Conservation (phyloP, 140 eudicot genomes). For the Ambrosia hybrid region DNA sequence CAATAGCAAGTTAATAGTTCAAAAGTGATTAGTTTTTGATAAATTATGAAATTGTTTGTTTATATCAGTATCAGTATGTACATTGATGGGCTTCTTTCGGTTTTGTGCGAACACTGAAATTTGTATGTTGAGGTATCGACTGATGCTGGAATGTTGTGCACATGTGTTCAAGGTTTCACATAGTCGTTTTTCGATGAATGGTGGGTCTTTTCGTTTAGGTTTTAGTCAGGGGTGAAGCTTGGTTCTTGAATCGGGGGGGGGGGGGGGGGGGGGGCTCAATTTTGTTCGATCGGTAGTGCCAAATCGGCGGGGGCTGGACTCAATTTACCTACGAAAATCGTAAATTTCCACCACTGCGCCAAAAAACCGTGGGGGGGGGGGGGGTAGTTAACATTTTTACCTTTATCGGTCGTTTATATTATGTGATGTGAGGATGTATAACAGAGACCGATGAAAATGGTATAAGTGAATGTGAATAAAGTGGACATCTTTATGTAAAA, state of each 20-base stretch:
- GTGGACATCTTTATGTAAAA: no score
- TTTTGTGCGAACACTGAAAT: not conserved
- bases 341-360: no score
- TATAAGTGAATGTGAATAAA: not conserved
- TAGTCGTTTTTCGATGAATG: not conserved
- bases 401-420: not conserved
- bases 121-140: not conserved
- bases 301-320: no score
- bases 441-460: not conserved
- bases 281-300: no score
- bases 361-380: no score
- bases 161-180: slow-evolving; percentile 10
- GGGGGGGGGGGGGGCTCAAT: no score
- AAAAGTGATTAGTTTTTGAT: not conserved
- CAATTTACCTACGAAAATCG: no score
- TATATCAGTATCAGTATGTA: not conserved
- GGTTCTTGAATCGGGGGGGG: no score
- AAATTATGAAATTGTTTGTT: not conserved
- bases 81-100: slow-evolving; percentile 3
- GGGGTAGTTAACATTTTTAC: no score
- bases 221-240: no score
- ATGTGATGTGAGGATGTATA: not conserved
- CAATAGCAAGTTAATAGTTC: no score
- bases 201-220: not conserved
- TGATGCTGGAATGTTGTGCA: slow-evolving; percentile 16